phyloP scores from a whole-genome alignment of 2,329 filamentous ascomycete genomes.

The Neophaeococcomyces mojaviensis region DNA sequence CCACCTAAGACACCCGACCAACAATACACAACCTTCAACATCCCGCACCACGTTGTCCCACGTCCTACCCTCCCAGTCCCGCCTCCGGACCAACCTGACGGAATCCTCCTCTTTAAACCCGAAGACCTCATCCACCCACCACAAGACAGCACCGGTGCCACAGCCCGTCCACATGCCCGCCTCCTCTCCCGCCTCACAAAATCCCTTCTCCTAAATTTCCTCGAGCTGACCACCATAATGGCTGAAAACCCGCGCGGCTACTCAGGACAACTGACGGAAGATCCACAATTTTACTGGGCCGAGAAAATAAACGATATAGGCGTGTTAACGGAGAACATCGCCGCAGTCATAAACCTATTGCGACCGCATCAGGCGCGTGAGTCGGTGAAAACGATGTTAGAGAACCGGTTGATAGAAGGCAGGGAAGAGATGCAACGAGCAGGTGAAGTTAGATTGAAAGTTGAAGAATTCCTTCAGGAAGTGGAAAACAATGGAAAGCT shows the following conservation, averaged over 20 bases:
- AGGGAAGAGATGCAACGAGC: constrained; percentile 72
- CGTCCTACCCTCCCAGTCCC: constrained; percentile 26
- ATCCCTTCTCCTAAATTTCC: constrained; percentile 77
- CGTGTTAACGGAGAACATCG: constrained; percentile 81
- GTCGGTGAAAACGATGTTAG: constrained; percentile 78
- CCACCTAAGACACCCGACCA: constrained; percentile 55
- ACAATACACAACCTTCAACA: constrained; percentile 71
- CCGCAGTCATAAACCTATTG: constrained; percentile 90
- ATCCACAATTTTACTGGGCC: constrained; percentile 8
- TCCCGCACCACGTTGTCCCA: constrained; percentile 56
- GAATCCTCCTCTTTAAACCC: constrained; percentile 53
- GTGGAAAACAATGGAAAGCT: constrained; percentile 10
- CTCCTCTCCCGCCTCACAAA: constrained; percentile 73
- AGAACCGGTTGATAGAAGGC: constrained; percentile 68
- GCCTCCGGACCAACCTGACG: constrained; percentile 29
- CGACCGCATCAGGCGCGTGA: constrained; percentile 87
- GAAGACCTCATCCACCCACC: constrained; percentile 23
- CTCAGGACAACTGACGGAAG: neutral
- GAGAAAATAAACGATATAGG: constrained; percentile 70
- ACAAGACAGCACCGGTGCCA: constrained; percentile 31
- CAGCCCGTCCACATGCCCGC: constrained; percentile 38
- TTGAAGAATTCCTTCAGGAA: constrained; percentile 42
- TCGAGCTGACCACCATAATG: constrained; percentile 71
- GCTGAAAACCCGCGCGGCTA: constrained; percentile 48
- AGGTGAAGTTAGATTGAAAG: constrained; percentile 61